Evolutionary conservation across 164 flowering plant species (phyloP), one percentile per base, ranked within the genome.

Genomic region (Macadamia tetraphylla): DNA sequence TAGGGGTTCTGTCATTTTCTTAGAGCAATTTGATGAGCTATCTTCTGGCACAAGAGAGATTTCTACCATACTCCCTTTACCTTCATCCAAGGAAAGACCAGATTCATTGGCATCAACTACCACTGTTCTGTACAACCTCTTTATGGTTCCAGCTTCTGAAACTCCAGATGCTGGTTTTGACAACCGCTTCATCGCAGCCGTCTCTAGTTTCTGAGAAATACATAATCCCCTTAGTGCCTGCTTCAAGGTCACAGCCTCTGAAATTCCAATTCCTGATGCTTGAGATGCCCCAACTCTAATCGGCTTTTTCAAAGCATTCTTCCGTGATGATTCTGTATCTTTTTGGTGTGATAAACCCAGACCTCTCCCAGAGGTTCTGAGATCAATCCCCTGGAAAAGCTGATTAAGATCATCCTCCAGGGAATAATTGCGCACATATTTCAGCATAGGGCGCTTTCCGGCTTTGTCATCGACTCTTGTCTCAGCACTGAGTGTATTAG

Each of bases 201-300:
- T 83, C 63, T 94, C 97, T 9, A 97, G 85, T 56, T 97, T 97
- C 78, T 91, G 98, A 59, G 97, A 87, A 55, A 94, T 86, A 84
- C 89, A 87, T 72, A 89, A 68, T 46, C 97, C 97, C 74, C 97
- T 83, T 31, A 94, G 64, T 9, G 97, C 97, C 79, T 94, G 98
- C 80, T 94, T 94, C 78, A 91, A 74, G 60, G 85, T 83, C 59
- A 81, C 85, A 65, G 89, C 66, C 65, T 86, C 92, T 7, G 97
- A 85, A 59, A 91, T 81, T 42, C 96, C 96, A 71, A 87, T 84
- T 13, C 93, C 88, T 3, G 87, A 76, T 30, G 79, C 69, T 23
- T 79, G 86, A 66, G 88, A 74, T 35, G 80, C 74, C 29, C 86
- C 78, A 51, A 71, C 84, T 75, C 86, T 79, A 23, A 94, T 78